phyloP scores from a whole-genome alignment of 1,284 basidiomycete genomes.

The Fomitopsis palustris region DNA sequence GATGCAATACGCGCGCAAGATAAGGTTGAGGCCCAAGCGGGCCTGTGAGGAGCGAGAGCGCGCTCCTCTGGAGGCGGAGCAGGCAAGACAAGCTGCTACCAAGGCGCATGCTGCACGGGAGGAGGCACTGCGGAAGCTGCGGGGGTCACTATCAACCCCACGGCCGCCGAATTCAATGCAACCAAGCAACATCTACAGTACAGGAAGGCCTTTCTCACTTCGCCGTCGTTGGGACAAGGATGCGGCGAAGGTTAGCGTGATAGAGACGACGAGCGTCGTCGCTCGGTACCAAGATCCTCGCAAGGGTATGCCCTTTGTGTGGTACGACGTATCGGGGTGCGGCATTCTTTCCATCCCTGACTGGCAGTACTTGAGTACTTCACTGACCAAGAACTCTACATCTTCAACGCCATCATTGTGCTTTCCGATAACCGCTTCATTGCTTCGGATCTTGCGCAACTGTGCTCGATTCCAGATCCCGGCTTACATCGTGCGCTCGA shows the following conservation, averaged over 20 bases:
- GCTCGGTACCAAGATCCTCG: background rate
- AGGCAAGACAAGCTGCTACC: background rate
- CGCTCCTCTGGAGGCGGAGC: background rate
- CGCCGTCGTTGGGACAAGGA: background rate
- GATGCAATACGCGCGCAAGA: background rate
- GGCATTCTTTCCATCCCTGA: background rate
- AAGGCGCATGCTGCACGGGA: background rate
- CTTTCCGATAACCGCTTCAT: slow-evolving; percentile 2
- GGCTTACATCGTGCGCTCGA: slow-evolving; percentile 1
- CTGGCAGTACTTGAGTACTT: background rate
- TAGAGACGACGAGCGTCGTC: background rate
- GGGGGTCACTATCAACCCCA: background rate
- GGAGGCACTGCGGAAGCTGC: background rate
- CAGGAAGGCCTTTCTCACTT: background rate
- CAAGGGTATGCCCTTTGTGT: background rate
- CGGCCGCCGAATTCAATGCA: background rate
- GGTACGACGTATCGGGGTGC: background rate
- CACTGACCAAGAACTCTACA: background rate
- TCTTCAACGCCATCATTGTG: background rate
- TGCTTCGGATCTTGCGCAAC: background rate
- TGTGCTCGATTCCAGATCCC: background rate
- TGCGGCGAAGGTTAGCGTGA: background rate
- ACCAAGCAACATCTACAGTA: background rate
- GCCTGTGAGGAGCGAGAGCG: background rate
- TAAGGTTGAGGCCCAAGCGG: background rate